phyloP scores from a whole-genome alignment of 2,329 filamentous ascomycete genomes.

The Ceratocystis eucalypticola region DNA sequence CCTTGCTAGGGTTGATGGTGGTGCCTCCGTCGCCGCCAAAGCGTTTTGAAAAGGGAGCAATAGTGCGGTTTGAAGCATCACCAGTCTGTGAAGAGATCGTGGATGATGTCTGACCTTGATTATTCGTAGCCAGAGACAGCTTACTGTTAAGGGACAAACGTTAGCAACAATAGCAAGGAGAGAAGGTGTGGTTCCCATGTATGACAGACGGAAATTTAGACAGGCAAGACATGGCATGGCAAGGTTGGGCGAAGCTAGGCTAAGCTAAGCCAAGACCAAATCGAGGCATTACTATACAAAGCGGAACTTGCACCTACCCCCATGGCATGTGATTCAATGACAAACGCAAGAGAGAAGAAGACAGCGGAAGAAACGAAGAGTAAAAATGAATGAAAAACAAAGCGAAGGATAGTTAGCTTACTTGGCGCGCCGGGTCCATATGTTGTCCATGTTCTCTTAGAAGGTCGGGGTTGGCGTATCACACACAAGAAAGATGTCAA shows the following conservation, averaged over 20 bases:
- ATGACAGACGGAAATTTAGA: too few relatives aligned
- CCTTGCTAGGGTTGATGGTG: slow-evolving; percentile 57
- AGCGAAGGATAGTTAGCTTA: slow-evolving; percentile 33
- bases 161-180: background rate
- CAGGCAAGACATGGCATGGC: background rate
- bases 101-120: slow-evolving; percentile 41
- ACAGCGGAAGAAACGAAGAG: background rate
- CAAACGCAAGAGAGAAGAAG: background rate
- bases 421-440: slow-evolving; percentile 77
- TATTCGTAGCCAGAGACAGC: slow-evolving; percentile 72
- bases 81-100: slow-evolving; percentile 30
- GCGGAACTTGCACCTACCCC: background rate
- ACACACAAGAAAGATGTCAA: slow-evolving; percentile 16
- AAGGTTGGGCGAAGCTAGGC: background rate
- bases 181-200: background rate
- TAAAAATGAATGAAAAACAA: slow-evolving; percentile 8
- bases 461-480: slow-evolving; percentile 26
- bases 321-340: background rate
- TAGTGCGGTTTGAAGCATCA: slow-evolving; percentile 47
- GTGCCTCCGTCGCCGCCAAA: slow-evolving; percentile 47
- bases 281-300: background rate
- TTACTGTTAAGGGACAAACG: slow-evolving; percentile 43
- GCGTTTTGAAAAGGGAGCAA: slow-evolving; percentile 53
- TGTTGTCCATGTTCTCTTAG: slow-evolving; percentile 39
- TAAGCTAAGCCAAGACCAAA: background rate